Conservation (phyloP, 495 filamentous ascomycete species). For the Hypoxylon rickii region DNA sequence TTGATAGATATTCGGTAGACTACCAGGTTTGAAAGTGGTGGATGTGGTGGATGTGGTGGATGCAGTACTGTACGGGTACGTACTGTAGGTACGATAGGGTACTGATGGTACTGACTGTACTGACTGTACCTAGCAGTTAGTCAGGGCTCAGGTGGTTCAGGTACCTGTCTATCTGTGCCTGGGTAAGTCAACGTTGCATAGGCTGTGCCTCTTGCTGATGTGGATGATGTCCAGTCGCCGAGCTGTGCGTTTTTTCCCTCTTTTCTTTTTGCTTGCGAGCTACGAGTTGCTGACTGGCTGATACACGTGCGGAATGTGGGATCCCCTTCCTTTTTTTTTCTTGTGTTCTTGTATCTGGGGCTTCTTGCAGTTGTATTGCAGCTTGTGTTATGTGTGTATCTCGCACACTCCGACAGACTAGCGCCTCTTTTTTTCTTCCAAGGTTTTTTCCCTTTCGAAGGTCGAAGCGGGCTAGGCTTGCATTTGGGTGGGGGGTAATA, state of each 20-base stretch:
- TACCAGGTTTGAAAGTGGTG: too few relatives aligned
- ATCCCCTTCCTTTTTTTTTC: conserved; percentile 16
- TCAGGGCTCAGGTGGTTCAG: conserved; percentile 9
- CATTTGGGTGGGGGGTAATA: conserved; percentile 12
- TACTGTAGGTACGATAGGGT: too few relatives aligned
- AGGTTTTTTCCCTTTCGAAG: not conserved
- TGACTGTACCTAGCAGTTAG: too few relatives aligned
- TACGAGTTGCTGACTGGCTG: conserved; percentile 21
- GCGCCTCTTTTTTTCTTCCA: not conserved
- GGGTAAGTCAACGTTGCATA: conserved; percentile 37
- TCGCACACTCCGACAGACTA: too few relatives aligned
- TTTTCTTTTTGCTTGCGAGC: not conserved
- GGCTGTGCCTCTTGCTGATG: conserved; percentile 34
- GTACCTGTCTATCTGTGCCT: conserved; percentile 25
- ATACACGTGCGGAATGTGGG: conserved; percentile 31
- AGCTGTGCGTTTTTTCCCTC: not conserved
- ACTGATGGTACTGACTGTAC: too few relatives aligned
- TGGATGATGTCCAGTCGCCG: conserved; percentile 35
- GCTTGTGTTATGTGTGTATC: not conserved
- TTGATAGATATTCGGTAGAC: conserved; percentile 20
- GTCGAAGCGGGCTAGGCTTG: conserved; percentile 22
- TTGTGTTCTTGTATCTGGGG: not conserved
- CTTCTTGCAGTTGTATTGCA: not conserved
- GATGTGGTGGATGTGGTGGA: too few relatives aligned
- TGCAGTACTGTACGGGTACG: too few relatives aligned